phyloP scores from a whole-genome alignment of 1,139 yeast genomes.

The Candida albicans region DNA sequence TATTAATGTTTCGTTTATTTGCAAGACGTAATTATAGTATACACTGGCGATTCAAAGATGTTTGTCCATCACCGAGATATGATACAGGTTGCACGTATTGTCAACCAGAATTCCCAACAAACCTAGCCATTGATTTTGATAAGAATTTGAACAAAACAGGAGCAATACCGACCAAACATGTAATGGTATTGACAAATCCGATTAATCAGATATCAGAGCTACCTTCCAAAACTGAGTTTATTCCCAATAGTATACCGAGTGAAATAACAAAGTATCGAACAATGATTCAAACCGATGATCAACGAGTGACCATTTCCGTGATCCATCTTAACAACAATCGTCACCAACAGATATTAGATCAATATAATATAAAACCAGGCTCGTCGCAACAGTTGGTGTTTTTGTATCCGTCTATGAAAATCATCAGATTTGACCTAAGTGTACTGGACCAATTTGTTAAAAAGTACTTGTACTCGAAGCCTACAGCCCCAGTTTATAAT shows the following conservation, averaged over 20 bases:
- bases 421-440: conserved; percentile 32
- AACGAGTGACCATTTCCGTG: conserved; percentile 32
- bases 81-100: conserved; percentile 70
- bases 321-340: conserved; percentile 18
- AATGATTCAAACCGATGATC: conserved; percentile 2
- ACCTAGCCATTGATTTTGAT: conserved; percentile 40
- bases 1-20: neutral
- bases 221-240: conserved; percentile 58
- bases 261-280: conserved; percentile 24
- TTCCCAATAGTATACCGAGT: conserved; percentile 33
- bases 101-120: conserved; percentile 43
- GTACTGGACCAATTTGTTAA: conserved; percentile 42
- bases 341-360: conserved; percentile 15
- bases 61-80: conserved; percentile 51
- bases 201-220: conserved; percentile 35
- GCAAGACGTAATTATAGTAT: conserved; percentile 10
- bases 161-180: conserved; percentile 55
- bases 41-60: conserved; percentile 10
- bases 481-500: conserved; percentile 23
- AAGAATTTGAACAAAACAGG: conserved; percentile 45
- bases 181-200: conserved; percentile 48
- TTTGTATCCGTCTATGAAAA: conserved; percentile 58
- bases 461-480: conserved; percentile 27
- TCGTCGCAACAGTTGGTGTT: conserved; percentile 29
- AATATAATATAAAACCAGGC: conserved; percentile 12